phyloP scores from a whole-genome alignment of 768 basidiomycete species.

The Mycena rosella region DNA sequence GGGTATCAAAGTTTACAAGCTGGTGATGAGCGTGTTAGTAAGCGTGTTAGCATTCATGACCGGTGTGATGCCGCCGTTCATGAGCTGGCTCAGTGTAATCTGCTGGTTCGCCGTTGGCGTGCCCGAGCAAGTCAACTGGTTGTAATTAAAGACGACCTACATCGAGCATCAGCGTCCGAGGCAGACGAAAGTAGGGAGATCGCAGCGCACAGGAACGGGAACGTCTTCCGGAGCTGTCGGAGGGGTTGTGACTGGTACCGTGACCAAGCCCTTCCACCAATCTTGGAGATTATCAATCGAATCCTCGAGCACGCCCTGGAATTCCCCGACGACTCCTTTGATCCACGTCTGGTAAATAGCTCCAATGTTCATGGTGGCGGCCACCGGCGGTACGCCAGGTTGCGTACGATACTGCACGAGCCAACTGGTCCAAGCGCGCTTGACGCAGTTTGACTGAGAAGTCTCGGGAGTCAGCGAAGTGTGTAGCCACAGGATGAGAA shows the following conservation, averaged over 20 bases:
- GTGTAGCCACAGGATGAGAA: conserved; percentile 5
- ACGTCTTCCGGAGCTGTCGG: conserved; percentile 8
- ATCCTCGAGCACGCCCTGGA: conserved; percentile 8
- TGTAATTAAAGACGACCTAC: conserved; percentile 14
- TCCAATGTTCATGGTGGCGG: conserved; percentile 8
- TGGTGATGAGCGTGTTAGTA: not conserved
- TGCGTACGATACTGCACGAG: conserved; percentile 6
- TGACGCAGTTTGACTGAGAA: conserved; percentile 6
- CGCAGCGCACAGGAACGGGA: conserved; percentile 9
- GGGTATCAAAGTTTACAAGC: conserved; percentile 3
- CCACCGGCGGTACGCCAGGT: conserved; percentile 7
- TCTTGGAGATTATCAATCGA: conserved; percentile 10
- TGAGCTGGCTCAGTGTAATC: conserved; percentile 11
- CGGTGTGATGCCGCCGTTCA: conserved; percentile 11
- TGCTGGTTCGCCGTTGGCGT: conserved; percentile 8
- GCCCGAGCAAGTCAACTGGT: conserved; percentile 13
- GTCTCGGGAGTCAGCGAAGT: not conserved
- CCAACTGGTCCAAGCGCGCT: conserved; percentile 3
- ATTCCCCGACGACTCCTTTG: conserved; percentile 7
- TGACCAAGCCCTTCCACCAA: conserved; percentile 13
- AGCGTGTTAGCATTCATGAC: conserved; percentile 9
- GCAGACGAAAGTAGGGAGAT: conserved; percentile 7
- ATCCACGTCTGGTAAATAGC: conserved; percentile 9
- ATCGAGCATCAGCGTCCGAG: conserved; percentile 10
- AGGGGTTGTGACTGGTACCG: conserved; percentile 7